Conservation (phyloP, 257 asterid species). For the Solanum corneliomulleri region DNA sequence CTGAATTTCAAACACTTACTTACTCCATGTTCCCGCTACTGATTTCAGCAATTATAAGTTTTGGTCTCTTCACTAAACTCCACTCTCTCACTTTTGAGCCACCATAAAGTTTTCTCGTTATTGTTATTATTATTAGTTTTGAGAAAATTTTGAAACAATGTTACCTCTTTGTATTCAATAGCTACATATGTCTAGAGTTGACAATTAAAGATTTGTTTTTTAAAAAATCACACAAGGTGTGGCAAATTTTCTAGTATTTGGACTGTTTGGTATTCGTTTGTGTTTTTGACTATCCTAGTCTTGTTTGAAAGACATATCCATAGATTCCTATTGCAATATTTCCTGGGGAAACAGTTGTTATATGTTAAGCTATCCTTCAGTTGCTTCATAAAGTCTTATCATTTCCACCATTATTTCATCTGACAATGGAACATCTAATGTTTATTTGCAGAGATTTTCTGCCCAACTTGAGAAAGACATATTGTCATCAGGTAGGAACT, state of each 20-base stretch:
- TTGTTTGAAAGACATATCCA: neutral
- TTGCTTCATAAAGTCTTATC: neutral
- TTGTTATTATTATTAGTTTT: neutral
- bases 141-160: neutral
- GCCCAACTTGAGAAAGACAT: slow-evolving; percentile 88
- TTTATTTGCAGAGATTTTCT: slow-evolving; percentile 55
- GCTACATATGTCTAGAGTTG: neutral
- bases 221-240: neutral
- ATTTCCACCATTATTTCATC: neutral
- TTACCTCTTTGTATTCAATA: neutral
- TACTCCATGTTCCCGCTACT: neutral
- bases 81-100: neutral
- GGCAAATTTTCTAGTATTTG: neutral
- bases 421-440: slow-evolving; percentile 4
- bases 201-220: neutral
- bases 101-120: neutral
- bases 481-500: slow-evolving; percentile 68
- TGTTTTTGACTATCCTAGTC: neutral
- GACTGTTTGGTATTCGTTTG: neutral
- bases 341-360: neutral
- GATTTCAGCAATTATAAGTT: neutral
- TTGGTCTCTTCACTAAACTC: neutral
- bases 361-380: neutral
- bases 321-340: neutral
- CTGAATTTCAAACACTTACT: neutral